These are phyloP conservation scores for Sphaerulina vaccinii DNA, from an alignment of 2,329 filamentous ascomycete genomes.

Conservation along the genomic window DNA sequence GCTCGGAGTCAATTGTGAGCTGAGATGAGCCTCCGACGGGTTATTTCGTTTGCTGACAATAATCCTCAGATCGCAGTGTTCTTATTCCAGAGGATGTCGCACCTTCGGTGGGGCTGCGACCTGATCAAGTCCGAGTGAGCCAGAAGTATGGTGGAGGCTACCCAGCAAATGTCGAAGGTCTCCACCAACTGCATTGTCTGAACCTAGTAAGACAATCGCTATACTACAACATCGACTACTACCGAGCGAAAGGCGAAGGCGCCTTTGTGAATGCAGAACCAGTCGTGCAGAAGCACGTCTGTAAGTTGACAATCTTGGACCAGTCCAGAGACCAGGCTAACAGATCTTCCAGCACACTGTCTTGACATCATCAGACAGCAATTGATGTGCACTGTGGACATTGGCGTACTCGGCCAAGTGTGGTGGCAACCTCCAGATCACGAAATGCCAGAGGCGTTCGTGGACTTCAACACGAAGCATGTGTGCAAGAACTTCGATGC, in stretches of 20 bases:
- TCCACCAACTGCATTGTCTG: conserved; percentile 60
- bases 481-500: conserved; percentile 59
- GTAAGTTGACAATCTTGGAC: conserved; percentile 42
- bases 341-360: conserved; percentile 52
- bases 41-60: not conserved
- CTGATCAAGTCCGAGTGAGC: conserved; percentile 56
- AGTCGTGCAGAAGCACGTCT: conserved; percentile 57
- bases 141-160: conserved; percentile 59
- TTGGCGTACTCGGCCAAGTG: conserved; percentile 61
- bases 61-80: conserved; percentile 10
- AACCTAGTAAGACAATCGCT: conserved; percentile 60
- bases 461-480: conserved; percentile 63
- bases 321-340: conserved; percentile 2
- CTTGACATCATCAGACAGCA: conserved; percentile 63
- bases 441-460: conserved; percentile 50
- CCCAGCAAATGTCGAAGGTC: conserved; percentile 57
- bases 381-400: conserved; percentile 64
- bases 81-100: conserved; percentile 20
- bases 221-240: conserved; percentile 62
- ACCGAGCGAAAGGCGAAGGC: conserved; percentile 51
- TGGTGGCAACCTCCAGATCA: conserved; percentile 52
- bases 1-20: conserved; percentile 49
- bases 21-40: not conserved
- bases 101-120: conserved; percentile 49
- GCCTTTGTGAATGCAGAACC: conserved; percentile 58